Base-by-base conservation (phyloP, 2,329 filamentous ascomycete genomes). In the Clonostachys rosea region DNA sequence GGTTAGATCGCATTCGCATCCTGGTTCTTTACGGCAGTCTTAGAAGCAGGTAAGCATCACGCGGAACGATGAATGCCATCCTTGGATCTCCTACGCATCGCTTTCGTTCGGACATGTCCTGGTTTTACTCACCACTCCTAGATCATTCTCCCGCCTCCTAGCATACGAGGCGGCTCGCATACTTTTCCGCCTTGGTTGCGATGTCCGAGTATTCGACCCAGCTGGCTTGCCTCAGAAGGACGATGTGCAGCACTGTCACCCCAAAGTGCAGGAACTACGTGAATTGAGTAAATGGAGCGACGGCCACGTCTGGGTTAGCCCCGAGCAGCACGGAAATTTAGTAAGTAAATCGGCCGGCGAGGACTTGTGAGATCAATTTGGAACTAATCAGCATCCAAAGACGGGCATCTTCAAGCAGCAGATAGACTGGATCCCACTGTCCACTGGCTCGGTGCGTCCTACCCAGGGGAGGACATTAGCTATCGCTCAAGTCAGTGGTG, bases 361-460 rank as follows among this genome's bases (percentile, higher is more conserved):
- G 24, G 24, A 24, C 24, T 39, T 39, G 36, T 14, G 36, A 45
- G 1, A 24, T 43, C 20, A 20, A 20, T 20, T 24, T 11, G 40
- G 47, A 40, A 49, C 30, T 20, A 30, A 30, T 3, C 43, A 8
- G 20, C 7, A 30, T 50, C 50, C 7, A 78, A 24, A 24, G 70
- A 85, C 82, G 0, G 80, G 74, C 5, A 77, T 86, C 0, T 86
- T 86, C 70, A 86, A 86, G 52, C 83, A 84, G 52, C 82, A 86
- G 52, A 86, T 86, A 43, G 83, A 87, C 60, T 86, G 83, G 84
- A 83, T 86, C 37, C 83, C 83, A 0, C 66, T 87, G 1, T 74
- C 69, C 2, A 76, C 76, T 0, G 82, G 83, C 20, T 78, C 77
- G 9, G 76, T 87, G 0, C 77, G 83, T 1, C 83, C 81, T 0